phyloP scores from a whole-genome alignment of 345 rosid species.

The Luvunga scandens region DNA sequence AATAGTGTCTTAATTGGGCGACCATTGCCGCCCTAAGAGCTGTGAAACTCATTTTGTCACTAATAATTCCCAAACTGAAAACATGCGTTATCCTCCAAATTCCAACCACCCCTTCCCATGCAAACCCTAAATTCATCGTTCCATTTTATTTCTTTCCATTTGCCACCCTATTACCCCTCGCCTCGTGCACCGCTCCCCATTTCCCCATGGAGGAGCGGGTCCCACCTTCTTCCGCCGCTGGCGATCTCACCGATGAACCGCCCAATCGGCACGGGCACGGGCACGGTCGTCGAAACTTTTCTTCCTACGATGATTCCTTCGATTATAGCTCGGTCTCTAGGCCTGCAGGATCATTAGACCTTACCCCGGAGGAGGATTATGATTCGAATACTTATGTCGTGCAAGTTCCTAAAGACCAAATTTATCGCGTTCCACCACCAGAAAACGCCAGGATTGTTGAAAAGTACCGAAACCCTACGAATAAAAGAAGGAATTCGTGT shows the following conservation, averaged over 20 bases:
- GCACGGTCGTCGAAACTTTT: background rate
- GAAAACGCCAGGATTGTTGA: constrained; percentile 52
- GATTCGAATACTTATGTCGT: constrained; percentile 46
- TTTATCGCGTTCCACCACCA: constrained; percentile 57
- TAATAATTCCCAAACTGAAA: constrained; percentile 1
- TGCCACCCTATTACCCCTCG: constrained; percentile 27
- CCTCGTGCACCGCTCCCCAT: constrained; percentile 40
- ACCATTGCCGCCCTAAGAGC: background rate
- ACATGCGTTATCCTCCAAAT: constrained; percentile 11
- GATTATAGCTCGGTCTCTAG: background rate
- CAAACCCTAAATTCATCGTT: constrained; percentile 36
- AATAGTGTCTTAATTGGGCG: background rate
- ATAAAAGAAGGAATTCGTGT: background rate
- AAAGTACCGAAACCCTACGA: constrained; percentile 26
- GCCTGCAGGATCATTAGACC: background rate
- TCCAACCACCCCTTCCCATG: constrained; percentile 33
- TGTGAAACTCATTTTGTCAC: constrained; percentile 3
- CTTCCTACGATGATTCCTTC: background rate
- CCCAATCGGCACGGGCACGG: background rate
- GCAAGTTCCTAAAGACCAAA: constrained; percentile 67
- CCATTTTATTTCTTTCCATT: background rate
- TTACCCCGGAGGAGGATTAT: constrained; percentile 1
- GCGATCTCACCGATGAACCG: constrained; percentile 19
- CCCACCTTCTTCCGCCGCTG: constrained; percentile 19
- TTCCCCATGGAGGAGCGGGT: constrained; percentile 62